Base-by-base conservation (phyloP, 805 yeast genomes). In the Wilhelminamyces savonicus region DNA sequence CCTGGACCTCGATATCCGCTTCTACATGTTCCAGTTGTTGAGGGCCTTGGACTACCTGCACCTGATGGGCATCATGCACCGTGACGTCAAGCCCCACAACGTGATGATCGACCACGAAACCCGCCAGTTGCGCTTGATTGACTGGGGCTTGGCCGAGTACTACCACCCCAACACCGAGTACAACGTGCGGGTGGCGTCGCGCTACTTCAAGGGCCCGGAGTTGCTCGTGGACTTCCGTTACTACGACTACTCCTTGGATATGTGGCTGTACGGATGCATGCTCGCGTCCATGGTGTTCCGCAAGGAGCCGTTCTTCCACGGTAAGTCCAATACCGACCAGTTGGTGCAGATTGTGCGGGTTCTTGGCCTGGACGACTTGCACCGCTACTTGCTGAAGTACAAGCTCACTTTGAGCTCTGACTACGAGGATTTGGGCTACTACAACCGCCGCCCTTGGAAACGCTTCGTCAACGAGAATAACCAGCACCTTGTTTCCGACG, bases 131-230 rank as follows among this genome's bases (percentile, higher is more conserved):
- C 71, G 90, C 44, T 71, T 87, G 32, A 87, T 87, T 40, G 96
- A 87, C 61, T 87, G 96, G 96, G 96, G 96, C 11, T 62, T 87
- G 37, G 95, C 95, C 6, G 96, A 87, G 54, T 87, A 83, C 50
- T 87, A 87, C 56, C 95, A 87, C 51, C 80, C 82, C 3, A 92
- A 90, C 4, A 82, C 82, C 28, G 94, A 85, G 43, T 87, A 84
- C 59, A 87, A 87, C 48, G 95, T 85, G 14, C 71, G 96, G 37
- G 96, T 87, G 21, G 95, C 96, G 0, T 82, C 94, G 5, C 73
- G 96, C 36, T 86, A 84, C 57, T 86, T 81, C 59, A 87, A 87
- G 61, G 95, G 94, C 7, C 96, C 96, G 2, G 96, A 87, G 59
- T 65, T 87, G 41, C 66, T 87, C 34, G 85, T 87, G 7, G 87